Evolutionary conservation across 192 early-diverging fungal species (phyloP).

Genomic region (Coemansia reversa): DNA sequence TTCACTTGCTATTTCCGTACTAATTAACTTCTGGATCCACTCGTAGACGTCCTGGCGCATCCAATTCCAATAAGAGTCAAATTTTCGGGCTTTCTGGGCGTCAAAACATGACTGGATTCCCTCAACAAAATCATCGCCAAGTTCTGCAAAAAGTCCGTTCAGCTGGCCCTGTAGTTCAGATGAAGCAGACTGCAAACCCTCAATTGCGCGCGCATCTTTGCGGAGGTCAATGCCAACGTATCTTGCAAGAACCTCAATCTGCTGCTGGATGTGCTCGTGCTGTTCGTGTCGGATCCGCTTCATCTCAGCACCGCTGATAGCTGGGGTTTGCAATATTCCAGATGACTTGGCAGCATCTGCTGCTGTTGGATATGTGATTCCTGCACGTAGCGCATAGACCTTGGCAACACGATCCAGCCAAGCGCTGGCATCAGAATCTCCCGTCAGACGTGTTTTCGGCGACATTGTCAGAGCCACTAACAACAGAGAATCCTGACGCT

Average conservation of each 20-base stretch:
- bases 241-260: constrained; percentile 78
- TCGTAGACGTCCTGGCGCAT: constrained; percentile 49
- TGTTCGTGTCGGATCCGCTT: constrained; percentile 71
- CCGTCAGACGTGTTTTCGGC: constrained; percentile 73
- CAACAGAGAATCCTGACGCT: constrained; percentile 70
- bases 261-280: constrained; percentile 68
- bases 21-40: constrained; percentile 72
- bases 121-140: constrained; percentile 72
- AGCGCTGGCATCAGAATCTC: constrained; percentile 75
- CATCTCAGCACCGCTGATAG: constrained; percentile 88
- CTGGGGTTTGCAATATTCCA: constrained; percentile 38
- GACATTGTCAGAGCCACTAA: constrained; percentile 77
- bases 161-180: constrained; percentile 67
- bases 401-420: constrained; percentile 75
- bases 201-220: constrained; percentile 63
- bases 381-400: constrained; percentile 71
- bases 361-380: constrained; percentile 67
- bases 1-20: no score
- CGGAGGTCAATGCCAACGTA: constrained; percentile 76
- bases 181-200: constrained; percentile 59
- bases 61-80: constrained; percentile 98
- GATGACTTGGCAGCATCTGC: constrained; percentile 57
- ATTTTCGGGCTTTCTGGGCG: constrained; percentile 78
- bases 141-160: constrained; percentile 75
- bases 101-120: constrained; percentile 81